phyloP scores from a whole-genome alignment of 192 early-diverging fungal species.

The Backusella sp. region DNA sequence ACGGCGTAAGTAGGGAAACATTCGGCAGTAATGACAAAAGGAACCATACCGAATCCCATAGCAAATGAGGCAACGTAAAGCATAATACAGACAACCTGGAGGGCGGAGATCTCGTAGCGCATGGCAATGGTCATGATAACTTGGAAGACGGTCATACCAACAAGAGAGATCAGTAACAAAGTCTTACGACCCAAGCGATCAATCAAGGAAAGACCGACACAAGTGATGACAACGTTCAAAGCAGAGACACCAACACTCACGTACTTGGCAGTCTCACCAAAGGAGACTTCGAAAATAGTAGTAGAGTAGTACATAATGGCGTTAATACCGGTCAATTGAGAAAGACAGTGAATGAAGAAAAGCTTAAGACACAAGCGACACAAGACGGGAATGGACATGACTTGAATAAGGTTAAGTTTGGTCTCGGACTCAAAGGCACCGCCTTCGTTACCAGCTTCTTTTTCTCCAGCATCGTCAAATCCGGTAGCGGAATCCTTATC shows the following conservation, averaged over 20 bases:
- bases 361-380: constrained; percentile 49
- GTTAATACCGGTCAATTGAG: constrained; percentile 70
- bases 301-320: constrained; percentile 66
- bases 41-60: constrained; percentile 57
- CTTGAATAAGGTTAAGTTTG: constrained; percentile 33
- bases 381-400: constrained; percentile 35
- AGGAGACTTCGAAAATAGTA: constrained; percentile 59
- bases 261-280: constrained; percentile 47
- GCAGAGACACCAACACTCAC: constrained; percentile 59
- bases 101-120: constrained; percentile 9
- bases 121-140: constrained; percentile 44
- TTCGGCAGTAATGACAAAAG: constrained; percentile 59
- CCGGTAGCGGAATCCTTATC: constrained; percentile 17
- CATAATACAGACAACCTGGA: constrained; percentile 42
- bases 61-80: constrained; percentile 58
- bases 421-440: constrained; percentile 14
- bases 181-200: constrained; percentile 65
- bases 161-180: constrained; percentile 55
- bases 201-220: constrained; percentile 53
- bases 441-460: constrained; percentile 9
- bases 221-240: constrained; percentile 56
- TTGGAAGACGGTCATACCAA: constrained; percentile 64
- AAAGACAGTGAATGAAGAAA: constrained; percentile 51
- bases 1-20: constrained; percentile 55
- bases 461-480: not conserved